Evolutionary conservation across 164 flowering plant genomes (phyloP).

Genomic region (Chimonanthus praecox): DNA sequence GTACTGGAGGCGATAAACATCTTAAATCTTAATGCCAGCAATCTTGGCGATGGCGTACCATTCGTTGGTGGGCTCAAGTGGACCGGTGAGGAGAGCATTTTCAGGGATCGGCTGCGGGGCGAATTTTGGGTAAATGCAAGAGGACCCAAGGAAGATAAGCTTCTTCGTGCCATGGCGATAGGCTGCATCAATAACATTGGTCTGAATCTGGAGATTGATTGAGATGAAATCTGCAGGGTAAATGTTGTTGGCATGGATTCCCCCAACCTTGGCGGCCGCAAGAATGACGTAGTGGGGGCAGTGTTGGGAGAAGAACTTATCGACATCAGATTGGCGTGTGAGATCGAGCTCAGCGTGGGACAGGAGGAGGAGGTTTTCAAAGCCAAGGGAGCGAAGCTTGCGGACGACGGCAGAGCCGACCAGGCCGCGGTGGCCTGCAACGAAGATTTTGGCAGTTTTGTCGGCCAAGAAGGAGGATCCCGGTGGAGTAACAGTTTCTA

Average conservation of each 20-base stretch:
- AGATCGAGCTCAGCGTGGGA: slow-evolving; percentile 81
- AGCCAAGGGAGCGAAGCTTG: slow-evolving; percentile 49
- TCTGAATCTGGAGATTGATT: slow-evolving; percentile 82
- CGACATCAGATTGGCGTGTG: slow-evolving; percentile 70
- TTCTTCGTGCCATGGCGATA: slow-evolving; percentile 53
- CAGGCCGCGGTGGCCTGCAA: slow-evolving; percentile 86
- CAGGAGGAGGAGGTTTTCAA: slow-evolving; percentile 58
- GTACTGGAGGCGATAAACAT: slow-evolving; percentile 67
- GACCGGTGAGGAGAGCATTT: slow-evolving; percentile 66
- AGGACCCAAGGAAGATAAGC: slow-evolving; percentile 78
- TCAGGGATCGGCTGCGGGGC: slow-evolving; percentile 90
- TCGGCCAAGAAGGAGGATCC: slow-evolving; percentile 23
- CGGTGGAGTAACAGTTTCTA: background rate
- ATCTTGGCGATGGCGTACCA: slow-evolving; percentile 94
- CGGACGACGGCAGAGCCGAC: slow-evolving; percentile 89
- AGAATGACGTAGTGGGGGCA: slow-evolving; percentile 69
- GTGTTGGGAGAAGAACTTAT: slow-evolving; percentile 62
- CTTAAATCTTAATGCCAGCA: slow-evolving; percentile 91
- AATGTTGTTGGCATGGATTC: slow-evolving; percentile 91
- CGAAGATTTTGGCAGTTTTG: slow-evolving; percentile 73
- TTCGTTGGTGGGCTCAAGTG: slow-evolving; percentile 89
- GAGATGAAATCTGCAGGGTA: slow-evolving; percentile 90
- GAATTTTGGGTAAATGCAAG: slow-evolving; percentile 89
- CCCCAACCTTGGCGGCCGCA: slow-evolving; percentile 94
- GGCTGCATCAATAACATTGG: slow-evolving; percentile 77